Evolutionary conservation across 2,329 filamentous ascomycete genomes (phyloP), one percentile per base, ranked within the genome.

Genomic region (Pseudocercospora eumusae): DNA sequence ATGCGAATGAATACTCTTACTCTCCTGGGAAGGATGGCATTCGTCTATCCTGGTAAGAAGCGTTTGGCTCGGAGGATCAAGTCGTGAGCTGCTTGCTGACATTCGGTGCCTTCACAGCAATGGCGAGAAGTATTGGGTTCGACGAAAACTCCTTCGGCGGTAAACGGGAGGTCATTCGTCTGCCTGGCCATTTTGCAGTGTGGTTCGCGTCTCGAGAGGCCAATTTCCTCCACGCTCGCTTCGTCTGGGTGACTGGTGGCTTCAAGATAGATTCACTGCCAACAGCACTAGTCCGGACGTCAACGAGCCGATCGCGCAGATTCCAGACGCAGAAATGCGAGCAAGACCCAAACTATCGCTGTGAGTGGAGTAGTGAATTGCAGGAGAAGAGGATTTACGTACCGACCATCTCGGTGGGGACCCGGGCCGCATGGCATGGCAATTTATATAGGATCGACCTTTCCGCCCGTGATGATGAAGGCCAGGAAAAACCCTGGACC

Each of bases 121-220:
- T 52, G 47, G 50, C 50, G 13, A 53, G 27, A n/a, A 44, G 21
- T 6, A 42, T 58, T 33, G 50, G 42, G 11, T 33, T 31, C 40
- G n/a, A 57, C 28, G 44, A 63, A 18, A 53, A 28, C 13, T 31
- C 47, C 7, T 28, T 44, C 20, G 21, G 36, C 13, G n/a, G 21
- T 6, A 18, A 40, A 1, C 28, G 64, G 64, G 67, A 70, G 47
- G 66, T 69, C 44, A 57, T 61, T 61, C 50, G 56, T 13, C 33
- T 74, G 20, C 64, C 72, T 18, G 71, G 66, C 4, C 44, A 68
- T 50, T 74, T 74, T 60, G 66, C 67, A 10, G 70, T 80, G 1
- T 81, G 78, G 78, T 64, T 77, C 4, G 71, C 75, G 1, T 74
- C 71, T 15, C 63, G 72, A 2, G 76, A 81, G 66, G 76, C 75